Evolutionary conservation across 2,329 filamentous ascomycete genomes (phyloP), one percentile per base, ranked within the genome.

Genomic region (Oidium heveae): DNA sequence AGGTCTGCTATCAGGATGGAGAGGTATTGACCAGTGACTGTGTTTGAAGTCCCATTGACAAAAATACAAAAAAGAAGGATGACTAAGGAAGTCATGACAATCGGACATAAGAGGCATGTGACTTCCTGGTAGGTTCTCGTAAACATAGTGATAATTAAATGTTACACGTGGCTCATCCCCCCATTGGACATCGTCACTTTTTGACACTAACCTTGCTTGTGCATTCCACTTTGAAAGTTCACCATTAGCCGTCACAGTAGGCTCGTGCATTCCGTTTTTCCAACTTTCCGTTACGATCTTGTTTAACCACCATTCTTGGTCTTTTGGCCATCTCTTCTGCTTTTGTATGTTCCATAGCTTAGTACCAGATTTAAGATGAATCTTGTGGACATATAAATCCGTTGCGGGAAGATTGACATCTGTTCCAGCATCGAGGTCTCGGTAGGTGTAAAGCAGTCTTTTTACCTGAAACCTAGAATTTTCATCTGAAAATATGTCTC

Each of bases 1-100:
- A 12, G 34, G 49, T 36, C 49, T 5, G 20, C 46, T 10, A 3
- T 18, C 22, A 12, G 41, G 51, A 41, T 52, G 41, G n/a, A 56
- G n/a, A 13, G 22, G 36, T 9, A 54, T 39, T 13, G 10, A 33
- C 52, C 44, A 56, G 32, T 56, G 54, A 12, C 18, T 32, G 20
- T 56, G 34, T 36, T 56, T 56, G 12, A 56, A n/a, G 33, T 56
- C 44, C 39, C 49, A 50, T 20, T 49, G 16, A 8, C 5, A n/a
- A 22, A 28, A 56, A 28, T 13, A 44, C 13, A 36, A 32, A 39
- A 54, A 18, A 2, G 44, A 51, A 6, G 44, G 44, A 15, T 56
- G 15, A 3, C 43, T 51, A 16, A 56, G 37, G 37, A 44, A 54
- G 24, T 56, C 44, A 41, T 56, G 52, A 3, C 37, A 28, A 22